A percentile compares a stretch with the other conserved stretches of the same genome.
Evolutionary conservation across 345 rosid genomes (phyloP).

Genomic region (Geranium brycei): DNA sequence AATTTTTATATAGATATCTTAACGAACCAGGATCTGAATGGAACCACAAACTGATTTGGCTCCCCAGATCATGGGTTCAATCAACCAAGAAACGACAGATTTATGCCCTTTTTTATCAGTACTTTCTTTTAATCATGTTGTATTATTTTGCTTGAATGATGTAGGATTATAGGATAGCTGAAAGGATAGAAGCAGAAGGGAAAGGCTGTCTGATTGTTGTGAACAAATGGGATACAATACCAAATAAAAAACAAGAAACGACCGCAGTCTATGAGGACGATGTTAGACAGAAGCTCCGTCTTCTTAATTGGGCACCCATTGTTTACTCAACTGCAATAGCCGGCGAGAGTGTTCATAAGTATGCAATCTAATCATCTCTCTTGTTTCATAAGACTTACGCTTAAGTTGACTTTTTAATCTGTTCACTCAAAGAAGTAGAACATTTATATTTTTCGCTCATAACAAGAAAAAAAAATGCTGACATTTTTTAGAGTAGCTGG

Average conservation of each 20-base stretch:
- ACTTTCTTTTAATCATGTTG: slow-evolving; percentile 1
- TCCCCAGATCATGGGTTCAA: too few relatives aligned
- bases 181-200: slow-evolving; percentile 87
- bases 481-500: background rate
- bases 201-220: slow-evolving; percentile 90
- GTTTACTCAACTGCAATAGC: slow-evolving; percentile 84
- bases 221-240: slow-evolving; percentile 98
- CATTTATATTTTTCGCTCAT: too few relatives aligned
- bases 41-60: too few relatives aligned
- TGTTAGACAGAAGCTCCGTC: slow-evolving; percentile 79
- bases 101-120: background rate
- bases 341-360: slow-evolving; percentile 86
- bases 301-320: slow-evolving; percentile 88
- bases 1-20: too few relatives aligned
- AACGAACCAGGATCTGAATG: too few relatives aligned
- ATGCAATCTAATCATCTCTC: slow-evolving; percentile 10
- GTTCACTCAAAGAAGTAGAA: background rate
- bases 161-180: slow-evolving; percentile 81
- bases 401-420: too few relatives aligned
- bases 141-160: slow-evolving; percentile 11
- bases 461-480: background rate
- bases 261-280: slow-evolving; percentile 72
- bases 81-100: background rate
- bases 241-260: slow-evolving; percentile 74
- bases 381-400: background rate